These are phyloP conservation scores for Sclerotinia borealis DNA, from an alignment of 2,329 filamentous ascomycete species.

Conservation along the genomic window DNA sequence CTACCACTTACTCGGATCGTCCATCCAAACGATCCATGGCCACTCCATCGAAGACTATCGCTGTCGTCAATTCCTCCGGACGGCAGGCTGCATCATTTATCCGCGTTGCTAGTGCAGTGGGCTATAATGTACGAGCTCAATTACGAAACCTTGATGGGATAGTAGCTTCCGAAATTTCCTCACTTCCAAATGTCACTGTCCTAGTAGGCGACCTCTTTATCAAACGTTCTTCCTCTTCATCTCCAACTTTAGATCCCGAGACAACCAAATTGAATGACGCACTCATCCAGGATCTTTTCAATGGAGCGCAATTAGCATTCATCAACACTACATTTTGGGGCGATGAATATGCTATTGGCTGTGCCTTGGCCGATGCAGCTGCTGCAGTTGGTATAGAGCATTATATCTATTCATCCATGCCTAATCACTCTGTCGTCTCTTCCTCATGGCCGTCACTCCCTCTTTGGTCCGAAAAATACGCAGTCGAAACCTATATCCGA, in stretches of 20 bases:
- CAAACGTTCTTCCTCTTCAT: conserved; percentile 31
- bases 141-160: conserved; percentile 81
- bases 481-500: conserved; percentile 85
- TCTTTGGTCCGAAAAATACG: conserved; percentile 87
- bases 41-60: conserved; percentile 54
- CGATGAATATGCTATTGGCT: conserved; percentile 85
- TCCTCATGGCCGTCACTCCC: conserved; percentile 70
- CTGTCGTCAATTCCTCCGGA: conserved; percentile 92
- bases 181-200: conserved; percentile 68
- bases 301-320: conserved; percentile 81
- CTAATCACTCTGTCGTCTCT: conserved; percentile 76
- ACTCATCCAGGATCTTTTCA: conserved; percentile 73
- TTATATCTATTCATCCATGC: conserved; percentile 96
- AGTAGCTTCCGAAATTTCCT: conserved; percentile 78
- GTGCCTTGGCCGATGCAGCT: conserved; percentile 81
- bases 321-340: conserved; percentile 98
- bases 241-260: conserved; percentile 56
- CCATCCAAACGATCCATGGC: conserved; percentile 32
- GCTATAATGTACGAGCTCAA: conserved; percentile 89
- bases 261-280: conserved; percentile 64
- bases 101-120: conserved; percentile 86
- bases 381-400: conserved; percentile 80
- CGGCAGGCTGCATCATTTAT: conserved; percentile 94
- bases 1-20: conserved; percentile 18
- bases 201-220: conserved; percentile 59